Conservation (phyloP, 768 basidiomycete species). For the Termitomyces sp. region DNA sequence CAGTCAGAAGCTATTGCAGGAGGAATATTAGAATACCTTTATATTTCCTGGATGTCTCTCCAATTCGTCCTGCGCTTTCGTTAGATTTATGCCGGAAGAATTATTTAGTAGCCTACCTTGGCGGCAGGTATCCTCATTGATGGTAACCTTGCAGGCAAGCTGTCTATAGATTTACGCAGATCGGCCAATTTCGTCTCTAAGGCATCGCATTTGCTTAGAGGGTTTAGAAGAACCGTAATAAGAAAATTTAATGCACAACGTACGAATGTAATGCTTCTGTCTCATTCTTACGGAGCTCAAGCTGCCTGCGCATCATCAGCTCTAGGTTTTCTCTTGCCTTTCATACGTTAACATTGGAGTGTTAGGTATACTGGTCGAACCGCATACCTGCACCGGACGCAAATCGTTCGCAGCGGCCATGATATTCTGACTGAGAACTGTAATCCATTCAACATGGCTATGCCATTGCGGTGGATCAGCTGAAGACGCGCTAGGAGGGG, state of each 20-base stretch:
- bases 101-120: background rate
- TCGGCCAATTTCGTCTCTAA: slow-evolving; percentile 61
- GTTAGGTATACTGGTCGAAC: background rate
- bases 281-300: slow-evolving; percentile 71
- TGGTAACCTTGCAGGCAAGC: background rate
- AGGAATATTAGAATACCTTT: background rate
- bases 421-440: slow-evolving; percentile 76
- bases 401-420: slow-evolving; percentile 90
- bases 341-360: background rate
- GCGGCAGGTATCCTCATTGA: background rate
- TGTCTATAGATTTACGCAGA: slow-evolving; percentile 37
- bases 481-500: slow-evolving; percentile 49
- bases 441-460: slow-evolving; percentile 77
- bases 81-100: background rate
- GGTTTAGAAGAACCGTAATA: background rate
- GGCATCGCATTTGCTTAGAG: slow-evolving; percentile 63
- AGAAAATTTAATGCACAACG: slow-evolving; percentile 17
- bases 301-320: slow-evolving; percentile 74
- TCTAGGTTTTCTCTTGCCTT: slow-evolving; percentile 82
- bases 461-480: slow-evolving; percentile 65
- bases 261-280: slow-evolving; percentile 68
- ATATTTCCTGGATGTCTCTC: background rate
- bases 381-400: slow-evolving; percentile 74
- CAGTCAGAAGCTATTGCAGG: background rate
- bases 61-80: background rate